Percentiles rank a stretch among this genome's conserved stretches.
These are phyloP conservation scores for Blastocystis sp. DNA, from an alignment of 352 stramenopile species.

Conservation along the genomic window DNA sequence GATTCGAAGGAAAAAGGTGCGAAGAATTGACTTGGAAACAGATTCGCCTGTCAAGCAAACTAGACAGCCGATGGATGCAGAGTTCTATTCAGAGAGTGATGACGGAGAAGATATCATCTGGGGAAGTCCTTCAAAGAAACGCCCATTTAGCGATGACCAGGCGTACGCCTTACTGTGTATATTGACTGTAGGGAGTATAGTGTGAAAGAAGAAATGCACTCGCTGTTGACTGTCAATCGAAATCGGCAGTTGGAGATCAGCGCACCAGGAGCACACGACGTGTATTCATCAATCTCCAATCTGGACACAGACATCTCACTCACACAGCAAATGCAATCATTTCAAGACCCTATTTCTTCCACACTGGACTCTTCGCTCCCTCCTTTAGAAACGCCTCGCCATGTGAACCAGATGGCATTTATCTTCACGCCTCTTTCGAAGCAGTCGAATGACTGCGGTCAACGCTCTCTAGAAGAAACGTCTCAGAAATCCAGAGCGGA, in stretches of 20 bases:
- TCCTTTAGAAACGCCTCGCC: not conserved
- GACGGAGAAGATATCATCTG: not conserved
- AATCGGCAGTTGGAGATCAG: slow-evolving; percentile 9
- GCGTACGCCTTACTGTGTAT: not conserved
- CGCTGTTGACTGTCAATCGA: not conserved
- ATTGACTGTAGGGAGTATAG: not conserved
- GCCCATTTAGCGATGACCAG: not conserved
- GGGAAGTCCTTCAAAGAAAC: not conserved
- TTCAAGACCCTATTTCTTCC: not conserved
- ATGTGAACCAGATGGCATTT: not conserved
- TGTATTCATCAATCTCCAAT: not conserved
- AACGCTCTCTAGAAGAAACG: not conserved
- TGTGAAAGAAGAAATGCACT: slow-evolving; percentile 36
- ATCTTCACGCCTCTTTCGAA: not conserved
- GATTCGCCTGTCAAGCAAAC: not conserved
- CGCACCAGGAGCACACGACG: not conserved
- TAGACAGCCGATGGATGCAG: not conserved
- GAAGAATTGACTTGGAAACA: not conserved
- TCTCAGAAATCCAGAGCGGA: not conserved
- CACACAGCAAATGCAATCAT: slow-evolving; percentile 29
- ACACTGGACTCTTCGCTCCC: not conserved
- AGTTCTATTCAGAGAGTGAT: not conserved
- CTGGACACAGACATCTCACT: slow-evolving; percentile 34
- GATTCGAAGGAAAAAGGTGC: not conserved
- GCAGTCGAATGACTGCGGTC: no score